These are phyloP conservation scores for Cladosporium sp. DNA, from an alignment of 2,329 filamentous ascomycete genomes.

Conservation along the genomic window DNA sequence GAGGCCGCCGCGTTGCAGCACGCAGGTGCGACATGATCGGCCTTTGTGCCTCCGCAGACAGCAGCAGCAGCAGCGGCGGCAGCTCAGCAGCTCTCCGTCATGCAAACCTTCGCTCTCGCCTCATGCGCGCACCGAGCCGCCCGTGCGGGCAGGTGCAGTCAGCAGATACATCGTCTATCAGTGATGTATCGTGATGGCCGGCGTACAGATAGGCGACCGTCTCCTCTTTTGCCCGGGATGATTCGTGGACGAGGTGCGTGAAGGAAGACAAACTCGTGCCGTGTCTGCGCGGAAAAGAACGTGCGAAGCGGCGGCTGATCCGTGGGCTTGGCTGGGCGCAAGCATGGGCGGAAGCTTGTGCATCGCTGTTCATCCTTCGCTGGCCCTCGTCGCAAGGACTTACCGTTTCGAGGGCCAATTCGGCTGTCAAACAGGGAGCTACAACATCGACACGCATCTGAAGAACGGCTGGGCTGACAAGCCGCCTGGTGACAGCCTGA, in stretches of 20 bases:
- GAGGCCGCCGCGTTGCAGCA: neutral
- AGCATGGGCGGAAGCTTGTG: neutral
- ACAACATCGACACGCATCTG: neutral
- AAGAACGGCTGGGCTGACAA: neutral
- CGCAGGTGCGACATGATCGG: slow-evolving; percentile 8
- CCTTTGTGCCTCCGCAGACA: neutral
- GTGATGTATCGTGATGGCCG: neutral
- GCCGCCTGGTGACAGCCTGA: neutral
- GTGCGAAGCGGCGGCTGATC: neutral
- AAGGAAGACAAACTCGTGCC: slow-evolving; percentile 2
- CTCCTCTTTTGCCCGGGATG: neutral
- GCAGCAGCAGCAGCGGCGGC: no score
- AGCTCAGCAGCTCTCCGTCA: slow-evolving; percentile 1
- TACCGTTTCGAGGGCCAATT: neutral
- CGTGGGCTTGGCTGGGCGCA: slow-evolving; percentile 8
- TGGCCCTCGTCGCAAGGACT: neutral
- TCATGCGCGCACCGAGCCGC: slow-evolving; percentile 3
- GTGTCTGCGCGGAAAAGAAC: slow-evolving; percentile 9
- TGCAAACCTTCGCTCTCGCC: slow-evolving; percentile 3
- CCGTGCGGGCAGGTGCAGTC: slow-evolving; percentile 2
- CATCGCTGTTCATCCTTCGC: neutral
- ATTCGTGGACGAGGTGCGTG: slow-evolving; percentile 2
- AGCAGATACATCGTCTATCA: neutral
- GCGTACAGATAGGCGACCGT: neutral
- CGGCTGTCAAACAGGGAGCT: neutral